Conservation (phyloP, 148 eudicot genomes). For the Dianthus caryophyllus region DNA sequence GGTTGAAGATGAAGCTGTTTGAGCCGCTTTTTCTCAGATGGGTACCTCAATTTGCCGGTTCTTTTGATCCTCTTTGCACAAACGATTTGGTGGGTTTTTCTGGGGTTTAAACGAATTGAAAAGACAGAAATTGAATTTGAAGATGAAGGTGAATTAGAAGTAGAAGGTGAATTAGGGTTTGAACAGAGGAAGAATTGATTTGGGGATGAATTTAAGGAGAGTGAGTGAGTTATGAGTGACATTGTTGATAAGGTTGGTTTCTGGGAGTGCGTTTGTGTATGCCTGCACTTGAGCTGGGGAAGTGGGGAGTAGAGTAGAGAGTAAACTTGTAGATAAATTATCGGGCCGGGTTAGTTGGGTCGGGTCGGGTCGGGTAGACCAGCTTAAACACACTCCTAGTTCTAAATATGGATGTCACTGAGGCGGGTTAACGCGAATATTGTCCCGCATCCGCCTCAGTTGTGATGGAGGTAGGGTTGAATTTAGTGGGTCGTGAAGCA, state of each 20-base stretch:
- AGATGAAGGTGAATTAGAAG: too few relatives aligned
- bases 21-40: constrained; percentile 85
- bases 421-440: too few relatives aligned
- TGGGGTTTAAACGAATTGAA: constrained; percentile 3
- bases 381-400: too few relatives aligned
- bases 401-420: too few relatives aligned
- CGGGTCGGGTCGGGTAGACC: too few relatives aligned
- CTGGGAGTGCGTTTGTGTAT: too few relatives aligned
- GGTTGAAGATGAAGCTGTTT: constrained; percentile 29
- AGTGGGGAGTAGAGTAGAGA: too few relatives aligned
- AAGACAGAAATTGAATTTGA: constrained; percentile 3
- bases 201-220: constrained; percentile 21
- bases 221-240: constrained; percentile 24
- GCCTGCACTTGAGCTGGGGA: not conserved
- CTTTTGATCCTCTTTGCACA: constrained; percentile 60
- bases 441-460: too few relatives aligned
- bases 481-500: too few relatives aligned
- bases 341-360: not conserved
- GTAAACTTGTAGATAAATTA: too few relatives aligned
- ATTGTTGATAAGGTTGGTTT: constrained; percentile 19
- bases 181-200: constrained; percentile 24
- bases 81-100: constrained; percentile 26
- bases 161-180: constrained; percentile 16
- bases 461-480: too few relatives aligned
- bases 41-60: constrained; percentile 79